Evolutionary conservation across 306 rosid species (phyloP).

Genomic region (Prinsepia uniflora): DNA sequence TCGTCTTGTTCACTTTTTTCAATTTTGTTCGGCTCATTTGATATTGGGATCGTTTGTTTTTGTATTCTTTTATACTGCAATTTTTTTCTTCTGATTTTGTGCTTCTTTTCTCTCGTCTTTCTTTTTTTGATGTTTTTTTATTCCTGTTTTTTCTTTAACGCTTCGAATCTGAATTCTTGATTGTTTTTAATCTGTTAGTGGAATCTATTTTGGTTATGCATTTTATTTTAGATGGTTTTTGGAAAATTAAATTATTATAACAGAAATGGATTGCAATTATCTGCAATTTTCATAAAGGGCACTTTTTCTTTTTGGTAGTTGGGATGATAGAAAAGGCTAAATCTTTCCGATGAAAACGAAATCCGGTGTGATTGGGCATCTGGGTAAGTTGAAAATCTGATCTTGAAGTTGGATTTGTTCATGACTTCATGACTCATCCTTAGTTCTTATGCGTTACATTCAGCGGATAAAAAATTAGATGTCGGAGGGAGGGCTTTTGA

Average conservation of each 20-base stretch:
- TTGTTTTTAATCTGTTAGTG: not conserved
- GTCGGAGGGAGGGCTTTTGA: not conserved
- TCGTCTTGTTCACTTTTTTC: conserved; percentile 1
- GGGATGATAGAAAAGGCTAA: conserved; percentile 2
- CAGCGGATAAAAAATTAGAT: not conserved
- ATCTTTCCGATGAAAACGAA: not conserved
- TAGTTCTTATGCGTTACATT: not conserved
- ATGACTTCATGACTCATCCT: not conserved
- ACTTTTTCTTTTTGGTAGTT: not conserved
- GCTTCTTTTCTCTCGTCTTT: not conserved
- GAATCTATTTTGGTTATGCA: not conserved
- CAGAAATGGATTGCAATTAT: not conserved
- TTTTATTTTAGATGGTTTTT: not conserved
- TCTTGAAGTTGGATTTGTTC: not conserved
- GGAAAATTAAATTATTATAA: not conserved
- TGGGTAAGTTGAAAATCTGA: conserved; percentile 2
- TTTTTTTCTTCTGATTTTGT: not conserved
- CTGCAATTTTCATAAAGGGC: conserved; percentile 2
- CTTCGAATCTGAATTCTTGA: conserved; percentile 6
- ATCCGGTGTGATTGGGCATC: not conserved
- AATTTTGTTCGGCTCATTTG: conserved; percentile 13
- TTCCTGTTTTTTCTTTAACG: not conserved
- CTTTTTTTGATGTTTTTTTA: not conserved
- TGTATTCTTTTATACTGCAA: conserved; percentile 8
- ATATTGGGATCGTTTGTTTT: conserved; percentile 1